Evolutionary conservation across 2,329 filamentous ascomycete species (phyloP).

Genomic region (Exutisphaerella laricina): DNA sequence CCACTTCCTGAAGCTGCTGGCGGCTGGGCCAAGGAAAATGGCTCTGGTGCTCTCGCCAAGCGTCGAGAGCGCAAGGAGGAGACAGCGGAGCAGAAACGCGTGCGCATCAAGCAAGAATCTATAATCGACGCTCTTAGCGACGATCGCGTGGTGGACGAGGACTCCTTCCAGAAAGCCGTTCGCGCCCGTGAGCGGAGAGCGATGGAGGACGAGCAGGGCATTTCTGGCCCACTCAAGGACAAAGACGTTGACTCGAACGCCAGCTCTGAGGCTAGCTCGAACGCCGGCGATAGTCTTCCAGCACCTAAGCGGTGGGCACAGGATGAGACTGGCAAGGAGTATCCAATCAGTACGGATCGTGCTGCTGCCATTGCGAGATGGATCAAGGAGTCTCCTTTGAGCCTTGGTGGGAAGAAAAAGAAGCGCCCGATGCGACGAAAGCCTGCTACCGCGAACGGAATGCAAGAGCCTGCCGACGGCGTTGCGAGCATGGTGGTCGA

Average conservation of each 20-base stretch:
- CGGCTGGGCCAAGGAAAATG: conserved; percentile 30
- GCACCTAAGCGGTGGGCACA: conserved; percentile 55
- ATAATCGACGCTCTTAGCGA: conserved; percentile 63
- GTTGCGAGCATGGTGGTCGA: conserved; percentile 12
- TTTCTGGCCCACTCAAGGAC: conserved; percentile 32
- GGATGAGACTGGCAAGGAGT: conserved; percentile 62
- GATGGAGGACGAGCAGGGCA: conserved; percentile 51
- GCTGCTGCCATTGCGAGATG: conserved; percentile 64
- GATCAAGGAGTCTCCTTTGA: conserved; percentile 51
- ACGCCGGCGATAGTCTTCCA: conserved; percentile 13
- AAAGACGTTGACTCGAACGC: conserved; percentile 14
- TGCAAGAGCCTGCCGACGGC: conserved; percentile 12
- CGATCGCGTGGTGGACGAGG: conserved; percentile 62
- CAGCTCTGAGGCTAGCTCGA: conserved; percentile 3
- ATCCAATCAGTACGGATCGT: conserved; percentile 63
- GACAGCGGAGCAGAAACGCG: conserved; percentile 51
- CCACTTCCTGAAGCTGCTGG: conserved; percentile 36
- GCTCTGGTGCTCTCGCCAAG: conserved; percentile 19
- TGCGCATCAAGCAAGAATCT: conserved; percentile 58
- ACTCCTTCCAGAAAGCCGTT: conserved; percentile 59
- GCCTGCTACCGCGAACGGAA: conserved; percentile 16
- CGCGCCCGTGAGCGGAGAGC: conserved; percentile 53
- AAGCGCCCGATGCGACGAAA: conserved; percentile 30
- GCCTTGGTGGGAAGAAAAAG: conserved; percentile 35
- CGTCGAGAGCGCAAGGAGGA: conserved; percentile 30